Percentiles rank a stretch among this genome's conserved stretches.
Evolutionary conservation across 1,139 yeast species (phyloP).

Genomic region (Taphrina wiesneri): DNA sequence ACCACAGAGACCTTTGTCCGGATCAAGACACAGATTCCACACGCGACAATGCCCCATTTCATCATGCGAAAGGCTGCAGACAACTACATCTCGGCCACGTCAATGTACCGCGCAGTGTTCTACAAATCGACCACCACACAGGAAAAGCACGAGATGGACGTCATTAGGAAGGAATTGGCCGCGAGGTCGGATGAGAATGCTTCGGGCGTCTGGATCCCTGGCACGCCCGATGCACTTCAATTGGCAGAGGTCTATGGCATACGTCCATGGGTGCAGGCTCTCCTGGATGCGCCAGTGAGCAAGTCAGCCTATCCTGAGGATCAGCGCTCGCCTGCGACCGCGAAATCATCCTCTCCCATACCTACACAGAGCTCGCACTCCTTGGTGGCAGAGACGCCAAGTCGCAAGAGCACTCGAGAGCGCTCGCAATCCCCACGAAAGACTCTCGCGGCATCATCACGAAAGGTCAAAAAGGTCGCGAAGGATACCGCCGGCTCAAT

Average conservation of each 20-base stretch:
- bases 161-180: conserved; percentile 21
- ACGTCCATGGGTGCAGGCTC: conserved; percentile 31
- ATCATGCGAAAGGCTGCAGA: conserved; percentile 31
- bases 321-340: conserved; percentile 15
- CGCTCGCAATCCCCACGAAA: conserved; percentile 17
- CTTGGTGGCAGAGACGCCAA: conserved; percentile 9
- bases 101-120: conserved; percentile 32
- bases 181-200: conserved; percentile 31
- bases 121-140: conserved; percentile 16
- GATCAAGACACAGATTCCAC: conserved; percentile 28
- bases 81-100: conserved; percentile 31
- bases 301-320: conserved; percentile 10
- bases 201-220: conserved; percentile 34
- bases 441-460: conserved; percentile 3
- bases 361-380: neutral
- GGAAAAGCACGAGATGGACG: conserved; percentile 31
- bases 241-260: conserved; percentile 34
- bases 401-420: conserved; percentile 16
- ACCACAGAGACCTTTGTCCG: conserved; percentile 28
- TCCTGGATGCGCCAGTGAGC: conserved; percentile 16
- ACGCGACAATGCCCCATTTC: conserved; percentile 21
- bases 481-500: conserved; percentile 6
- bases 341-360: neutral
- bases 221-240: conserved; percentile 33
- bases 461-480: conserved; percentile 15